Percentiles rank a stretch among this genome's conserved stretches.
phyloP scores from a whole-genome alignment of 345 rosid species.

The Hibiscus trionum region DNA sequence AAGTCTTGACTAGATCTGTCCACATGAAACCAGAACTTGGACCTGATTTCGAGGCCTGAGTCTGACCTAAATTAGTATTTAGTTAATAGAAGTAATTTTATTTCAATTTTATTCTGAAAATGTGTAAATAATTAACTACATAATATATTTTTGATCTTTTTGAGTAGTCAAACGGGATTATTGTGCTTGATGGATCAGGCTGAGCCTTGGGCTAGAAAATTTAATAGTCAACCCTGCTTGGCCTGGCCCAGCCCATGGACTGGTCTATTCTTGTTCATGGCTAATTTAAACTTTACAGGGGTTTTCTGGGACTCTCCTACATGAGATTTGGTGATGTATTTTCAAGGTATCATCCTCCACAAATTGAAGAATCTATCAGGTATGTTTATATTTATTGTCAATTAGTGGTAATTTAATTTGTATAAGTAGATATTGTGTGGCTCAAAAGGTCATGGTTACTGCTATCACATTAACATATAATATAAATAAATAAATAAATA shows the following conservation, averaged over 20 bases:
- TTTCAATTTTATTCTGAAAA: not conserved
- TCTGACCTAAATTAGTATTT: not conserved
- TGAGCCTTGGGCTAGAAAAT: not conserved
- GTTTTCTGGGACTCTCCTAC: constrained; percentile 63
- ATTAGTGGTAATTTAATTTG: not conserved
- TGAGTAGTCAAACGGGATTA: not conserved
- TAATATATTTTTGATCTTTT: not conserved
- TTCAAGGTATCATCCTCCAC: constrained; percentile 69
- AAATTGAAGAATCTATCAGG: constrained; percentile 74
- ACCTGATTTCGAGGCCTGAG: not conserved
- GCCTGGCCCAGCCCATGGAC: not conserved
- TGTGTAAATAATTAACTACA: not conserved
- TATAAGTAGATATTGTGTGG: not conserved
- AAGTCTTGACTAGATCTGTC: constrained; percentile 3
- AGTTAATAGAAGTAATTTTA: not conserved
- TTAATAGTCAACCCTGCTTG: not conserved
- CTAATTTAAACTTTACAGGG: constrained; percentile 39
- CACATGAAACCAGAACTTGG: not conserved
- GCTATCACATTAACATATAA: not conserved
- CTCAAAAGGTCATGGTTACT: not conserved
- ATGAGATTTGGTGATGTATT: constrained; percentile 96
- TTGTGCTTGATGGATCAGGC: not conserved
- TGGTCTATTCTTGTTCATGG: not conserved
- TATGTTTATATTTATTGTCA: constrained; percentile 10
- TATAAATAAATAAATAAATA: not conserved